Conservation (phyloP, 352 stramenopile genomes). For the Phytophthora uliginosa region DNA sequence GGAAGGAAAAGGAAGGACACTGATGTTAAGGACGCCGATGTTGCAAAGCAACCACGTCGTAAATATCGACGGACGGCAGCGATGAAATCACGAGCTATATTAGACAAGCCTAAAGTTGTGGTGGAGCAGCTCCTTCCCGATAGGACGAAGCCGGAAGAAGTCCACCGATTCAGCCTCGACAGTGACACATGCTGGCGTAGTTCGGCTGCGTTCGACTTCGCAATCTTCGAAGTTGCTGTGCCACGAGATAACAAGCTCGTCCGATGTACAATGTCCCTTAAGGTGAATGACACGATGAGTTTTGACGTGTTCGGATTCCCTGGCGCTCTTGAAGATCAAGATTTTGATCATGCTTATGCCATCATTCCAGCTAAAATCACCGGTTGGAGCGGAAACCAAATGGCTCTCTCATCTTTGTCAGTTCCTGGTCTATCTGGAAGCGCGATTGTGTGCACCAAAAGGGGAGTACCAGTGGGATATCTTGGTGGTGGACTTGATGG, state of each 20-base stretch:
- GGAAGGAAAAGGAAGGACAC: constrained; percentile 23
- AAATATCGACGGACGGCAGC: constrained; percentile 9
- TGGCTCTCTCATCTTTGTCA: constrained; percentile 38
- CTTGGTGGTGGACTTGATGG: constrained; percentile 42
- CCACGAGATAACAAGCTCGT: constrained; percentile 20
- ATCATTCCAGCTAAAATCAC: constrained; percentile 46
- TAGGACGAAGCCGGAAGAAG: constrained; percentile 25
- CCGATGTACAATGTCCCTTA: constrained; percentile 5
- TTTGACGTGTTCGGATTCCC: constrained; percentile 33
- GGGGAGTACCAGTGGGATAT: constrained; percentile 44
- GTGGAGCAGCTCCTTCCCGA: constrained; percentile 18
- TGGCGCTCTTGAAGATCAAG: constrained; percentile 17
- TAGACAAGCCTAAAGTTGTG: constrained; percentile 16
- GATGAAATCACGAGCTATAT: constrained; percentile 27
- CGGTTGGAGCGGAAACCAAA: constrained; percentile 38
- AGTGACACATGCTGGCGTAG: constrained; percentile 38
- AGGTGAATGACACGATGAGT: constrained; percentile 1
- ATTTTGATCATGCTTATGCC: constrained; percentile 27
- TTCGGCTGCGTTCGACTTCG: constrained; percentile 41
- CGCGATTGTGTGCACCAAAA: constrained; percentile 41
- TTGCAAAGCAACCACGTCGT: constrained; percentile 11
- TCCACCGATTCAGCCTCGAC: constrained; percentile 33
- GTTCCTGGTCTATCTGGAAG: constrained; percentile 37
- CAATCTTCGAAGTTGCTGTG: constrained; percentile 41
- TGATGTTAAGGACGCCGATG: constrained; percentile 9